phyloP scores from a whole-genome alignment of 768 basidiomycete genomes.

The Mycena chlorophos region DNA sequence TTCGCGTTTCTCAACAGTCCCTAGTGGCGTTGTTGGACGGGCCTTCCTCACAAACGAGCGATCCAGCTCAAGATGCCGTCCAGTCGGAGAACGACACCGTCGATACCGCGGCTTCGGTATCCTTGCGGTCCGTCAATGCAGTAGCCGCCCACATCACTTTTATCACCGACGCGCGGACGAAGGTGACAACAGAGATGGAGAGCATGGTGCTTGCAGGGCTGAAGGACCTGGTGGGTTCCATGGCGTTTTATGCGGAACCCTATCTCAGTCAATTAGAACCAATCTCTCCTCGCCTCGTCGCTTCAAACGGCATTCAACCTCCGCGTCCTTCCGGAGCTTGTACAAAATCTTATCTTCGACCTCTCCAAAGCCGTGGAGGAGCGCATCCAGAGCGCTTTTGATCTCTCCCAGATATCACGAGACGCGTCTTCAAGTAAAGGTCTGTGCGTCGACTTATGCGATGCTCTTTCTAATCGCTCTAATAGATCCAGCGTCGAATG shows the following conservation, averaged over 20 bases:
- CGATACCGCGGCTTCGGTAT: constrained; percentile 35
- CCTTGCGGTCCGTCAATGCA: constrained; percentile 73
- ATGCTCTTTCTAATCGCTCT: constrained; percentile 1
- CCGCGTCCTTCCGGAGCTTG: constrained; percentile 77
- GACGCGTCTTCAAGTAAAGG: constrained; percentile 77
- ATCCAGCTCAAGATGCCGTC: constrained; percentile 11
- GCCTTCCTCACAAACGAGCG: constrained; percentile 20
- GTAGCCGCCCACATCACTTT: constrained; percentile 69
- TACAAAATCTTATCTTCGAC: constrained; percentile 75
- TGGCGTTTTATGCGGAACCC: neutral
- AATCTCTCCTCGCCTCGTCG: constrained; percentile 86
- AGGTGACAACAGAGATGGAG: constrained; percentile 87
- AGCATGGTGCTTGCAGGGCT: constrained; percentile 83
- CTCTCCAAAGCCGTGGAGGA: constrained; percentile 81
- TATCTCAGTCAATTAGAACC: constrained; percentile 57
- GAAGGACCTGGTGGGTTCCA: constrained; percentile 61
- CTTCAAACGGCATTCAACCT: constrained; percentile 96
- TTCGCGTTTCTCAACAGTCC: constrained; percentile 9
- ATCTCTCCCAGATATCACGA: constrained; percentile 81
- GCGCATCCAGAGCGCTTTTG: constrained; percentile 81
- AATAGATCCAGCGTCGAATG: constrained; percentile 31
- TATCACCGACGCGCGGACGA: constrained; percentile 68
- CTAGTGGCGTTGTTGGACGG: constrained; percentile 55
- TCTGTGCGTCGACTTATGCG: constrained; percentile 26
- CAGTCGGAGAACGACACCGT: constrained; percentile 20